Evolutionary conservation across 1,284 basidiomycete genomes (phyloP), one percentile per base, ranked within the genome.

Genomic region (Ganoderma meredithae): DNA sequence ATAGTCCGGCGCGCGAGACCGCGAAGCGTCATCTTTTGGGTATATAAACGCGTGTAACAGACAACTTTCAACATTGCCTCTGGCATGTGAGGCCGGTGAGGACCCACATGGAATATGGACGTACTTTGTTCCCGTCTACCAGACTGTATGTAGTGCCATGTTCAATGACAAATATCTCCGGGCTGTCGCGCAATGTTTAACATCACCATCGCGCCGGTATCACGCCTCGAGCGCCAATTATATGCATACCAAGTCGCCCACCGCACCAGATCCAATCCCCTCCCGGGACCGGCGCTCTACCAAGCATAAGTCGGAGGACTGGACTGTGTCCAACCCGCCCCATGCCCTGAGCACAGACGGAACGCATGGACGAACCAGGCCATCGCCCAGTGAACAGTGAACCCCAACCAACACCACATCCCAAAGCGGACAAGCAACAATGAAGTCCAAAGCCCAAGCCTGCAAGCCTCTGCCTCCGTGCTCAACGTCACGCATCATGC

Each of bases 211-310:
- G n/a, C 19, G 44, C n/a, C n/a, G 44, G 44, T 47, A 47, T 47
- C 44, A n/a, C 9, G 33, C 33, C 19, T 22, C 36, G 55, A 58
- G 33, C 55, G n/a, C 33, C n/a, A 39, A 58, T 58, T 58, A 58
- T 58, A 58, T 58, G 55, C 22, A 22, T 58, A 58, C 55, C 39
- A 39, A 33, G 55, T 58, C 55, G 8, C 31, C 52, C 15, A 15
- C 25, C 52, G 52, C 52, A 55, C 52, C 27, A 55, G 52, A 55
- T 55, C 27, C 44, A 9, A 22, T 47, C 19, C 19, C 19, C 9
- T 22, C 52, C 8, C n/a, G 9, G 47, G 47, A 25, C 15, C 27
- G 15, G 27, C 31, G 27, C 27, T 33, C 52, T 55, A 55, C 27
- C 9, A 36, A 36, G 19, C 2, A n/a, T 9, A 61, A 17, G 41